A percentile compares a stretch with the other conserved stretches of the same genome.
These are phyloP conservation scores for Suhomyces pyralidae DNA, from an alignment of 805 yeast species.

Conservation along the genomic window DNA sequence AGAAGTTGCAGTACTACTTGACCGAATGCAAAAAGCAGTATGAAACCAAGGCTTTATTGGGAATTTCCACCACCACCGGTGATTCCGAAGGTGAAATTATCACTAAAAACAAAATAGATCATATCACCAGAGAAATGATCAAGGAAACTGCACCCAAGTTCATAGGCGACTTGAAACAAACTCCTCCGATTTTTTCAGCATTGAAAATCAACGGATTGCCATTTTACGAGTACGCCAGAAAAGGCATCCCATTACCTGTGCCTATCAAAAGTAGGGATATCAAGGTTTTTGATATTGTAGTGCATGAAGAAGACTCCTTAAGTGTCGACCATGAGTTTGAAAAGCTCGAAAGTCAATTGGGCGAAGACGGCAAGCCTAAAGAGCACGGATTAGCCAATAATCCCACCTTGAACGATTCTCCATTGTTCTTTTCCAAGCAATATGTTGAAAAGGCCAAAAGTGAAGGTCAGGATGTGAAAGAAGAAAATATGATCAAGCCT, in stretches of 20 bases:
- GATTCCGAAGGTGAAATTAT: conserved; percentile 86
- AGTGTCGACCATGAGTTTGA: conserved; percentile 54
- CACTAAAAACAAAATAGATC: conserved; percentile 52
- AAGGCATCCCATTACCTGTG: conserved; percentile 79
- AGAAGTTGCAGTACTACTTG: conserved; percentile 66
- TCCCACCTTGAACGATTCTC: conserved; percentile 63
- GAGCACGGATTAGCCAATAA: conserved; percentile 43
- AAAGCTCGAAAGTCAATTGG: conserved; percentile 40
- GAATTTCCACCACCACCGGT: conserved; percentile 90
- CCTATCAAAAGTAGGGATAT: conserved; percentile 78
- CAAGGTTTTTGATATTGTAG: conserved; percentile 50
- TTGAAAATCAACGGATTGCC: conserved; percentile 93
- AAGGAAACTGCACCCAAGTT: conserved; percentile 56
- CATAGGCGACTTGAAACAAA: conserved; percentile 77
- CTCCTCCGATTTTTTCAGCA: conserved; percentile 95
- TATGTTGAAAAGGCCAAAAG: conserved; percentile 44
- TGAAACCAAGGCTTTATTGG: conserved; percentile 80
- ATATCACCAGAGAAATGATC: conserved; percentile 54
- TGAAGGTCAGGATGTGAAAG: conserved; percentile 23
- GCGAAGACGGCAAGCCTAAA: conserved; percentile 47
- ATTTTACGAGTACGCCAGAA: conserved; percentile 89
- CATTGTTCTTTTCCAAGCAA: conserved; percentile 55
- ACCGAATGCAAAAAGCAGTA: conserved; percentile 76
- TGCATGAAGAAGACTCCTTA: conserved; percentile 53
- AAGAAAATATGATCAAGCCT: conserved; percentile 38